These are phyloP conservation scores for Staphylotrichum longicolle DNA, from an alignment of 495 filamentous ascomycete species.

Conservation along the genomic window DNA sequence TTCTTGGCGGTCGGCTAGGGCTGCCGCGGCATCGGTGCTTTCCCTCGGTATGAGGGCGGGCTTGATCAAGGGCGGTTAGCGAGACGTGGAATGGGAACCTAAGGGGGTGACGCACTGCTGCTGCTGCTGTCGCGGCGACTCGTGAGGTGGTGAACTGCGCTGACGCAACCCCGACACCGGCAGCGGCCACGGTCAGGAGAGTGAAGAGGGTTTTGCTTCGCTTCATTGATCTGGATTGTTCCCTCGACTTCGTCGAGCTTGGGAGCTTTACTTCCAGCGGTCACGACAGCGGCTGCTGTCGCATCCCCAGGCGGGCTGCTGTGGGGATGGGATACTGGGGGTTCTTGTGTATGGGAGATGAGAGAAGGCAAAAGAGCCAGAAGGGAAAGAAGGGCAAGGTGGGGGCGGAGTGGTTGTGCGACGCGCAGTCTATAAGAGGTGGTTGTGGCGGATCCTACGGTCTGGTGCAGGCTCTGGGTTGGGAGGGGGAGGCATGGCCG, in stretches of 20 bases:
- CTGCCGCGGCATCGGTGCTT: conserved; percentile 6
- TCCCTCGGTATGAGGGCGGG: conserved; percentile 1
- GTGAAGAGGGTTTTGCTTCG: conserved; percentile 15
- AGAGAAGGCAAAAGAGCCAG: no score
- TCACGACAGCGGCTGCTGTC: not conserved
- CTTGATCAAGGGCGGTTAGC: not conserved
- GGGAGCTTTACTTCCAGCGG: not conserved
- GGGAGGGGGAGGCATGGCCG: not conserved
- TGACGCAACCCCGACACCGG: conserved; percentile 10
- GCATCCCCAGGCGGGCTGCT: conserved; percentile 1
- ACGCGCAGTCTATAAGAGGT: not conserved
- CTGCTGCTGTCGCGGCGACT: not conserved
- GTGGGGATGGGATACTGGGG: not conserved
- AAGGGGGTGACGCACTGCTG: not conserved
- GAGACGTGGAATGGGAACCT: no score
- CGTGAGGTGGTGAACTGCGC: conserved; percentile 15
- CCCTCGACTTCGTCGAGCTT: not conserved
- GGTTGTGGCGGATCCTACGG: conserved; percentile 3
- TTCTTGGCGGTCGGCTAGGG: conserved; percentile 3
- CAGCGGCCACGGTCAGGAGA: conserved; percentile 13
- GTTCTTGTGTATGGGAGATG: not conserved
- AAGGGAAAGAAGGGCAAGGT: not conserved
- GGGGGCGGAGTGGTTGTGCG: not conserved
- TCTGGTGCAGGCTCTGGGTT: not conserved
- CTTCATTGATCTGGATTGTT: conserved; percentile 17